A percentile compares a stretch with the other conserved stretches of the same genome.
Evolutionary conservation across 31 red algal species (phyloP).

Genomic region (Asparagopsis taxiformis): DNA sequence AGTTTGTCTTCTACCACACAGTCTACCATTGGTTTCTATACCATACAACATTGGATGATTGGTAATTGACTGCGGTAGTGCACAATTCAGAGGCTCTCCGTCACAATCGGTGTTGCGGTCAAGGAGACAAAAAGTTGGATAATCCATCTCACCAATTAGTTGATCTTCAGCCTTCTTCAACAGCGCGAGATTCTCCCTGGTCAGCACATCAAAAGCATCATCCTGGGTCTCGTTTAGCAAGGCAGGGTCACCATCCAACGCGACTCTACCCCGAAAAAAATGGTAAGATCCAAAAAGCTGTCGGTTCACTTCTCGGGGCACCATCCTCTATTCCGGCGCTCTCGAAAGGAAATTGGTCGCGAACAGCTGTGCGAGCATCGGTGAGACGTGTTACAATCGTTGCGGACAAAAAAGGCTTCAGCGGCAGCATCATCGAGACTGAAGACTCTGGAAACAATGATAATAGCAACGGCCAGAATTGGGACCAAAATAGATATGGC

Average conservation of each 20-base stretch:
- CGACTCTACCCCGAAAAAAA: conserved; percentile 21
- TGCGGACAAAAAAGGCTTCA: conserved; percentile 30
- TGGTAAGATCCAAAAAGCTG: conserved; percentile 3
- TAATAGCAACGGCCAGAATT: conserved; percentile 2
- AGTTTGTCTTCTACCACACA: conserved; percentile 7
- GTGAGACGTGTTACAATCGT: conserved; percentile 19
- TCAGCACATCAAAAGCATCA: conserved; percentile 22
- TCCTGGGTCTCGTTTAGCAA: neutral
- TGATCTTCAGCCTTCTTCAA: conserved; percentile 40
- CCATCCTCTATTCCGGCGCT: neutral
- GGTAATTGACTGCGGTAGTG: neutral
- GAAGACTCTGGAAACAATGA: conserved; percentile 13
- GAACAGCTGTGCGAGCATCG: conserved; percentile 33
- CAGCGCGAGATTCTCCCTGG: conserved; percentile 14
- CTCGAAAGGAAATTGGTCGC: conserved; percentile 10
- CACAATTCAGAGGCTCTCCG: conserved; percentile 4
- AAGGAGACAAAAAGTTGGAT: conserved; percentile 19
- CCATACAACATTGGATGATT: conserved; percentile 10
- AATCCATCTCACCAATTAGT: conserved; percentile 1
- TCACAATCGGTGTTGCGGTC: conserved; percentile 31
- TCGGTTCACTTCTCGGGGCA: neutral
- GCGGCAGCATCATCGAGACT: conserved; percentile 14
- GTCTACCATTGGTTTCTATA: conserved; percentile 7
- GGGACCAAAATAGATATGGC: conserved; percentile 8
- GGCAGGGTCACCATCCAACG: neutral